These are phyloP conservation scores for Xylaria sp. DNA, from an alignment of 495 filamentous ascomycete genomes.

Conservation along the genomic window DNA sequence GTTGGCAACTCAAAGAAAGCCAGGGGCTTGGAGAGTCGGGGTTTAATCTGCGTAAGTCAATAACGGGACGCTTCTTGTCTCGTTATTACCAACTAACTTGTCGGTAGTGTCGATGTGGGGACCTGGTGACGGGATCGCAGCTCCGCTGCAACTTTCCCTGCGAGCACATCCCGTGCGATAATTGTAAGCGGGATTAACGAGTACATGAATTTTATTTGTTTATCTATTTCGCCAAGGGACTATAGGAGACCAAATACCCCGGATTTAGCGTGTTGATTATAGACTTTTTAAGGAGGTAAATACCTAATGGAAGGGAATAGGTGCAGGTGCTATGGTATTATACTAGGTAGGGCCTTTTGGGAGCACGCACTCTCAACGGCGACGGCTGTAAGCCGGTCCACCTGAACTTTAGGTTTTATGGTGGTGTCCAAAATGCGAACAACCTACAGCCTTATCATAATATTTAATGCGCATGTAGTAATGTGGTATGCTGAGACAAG, in stretches of 20 bases:
- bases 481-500: background rate
- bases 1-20: constrained; percentile 2
- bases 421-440: background rate
- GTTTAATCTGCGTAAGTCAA: constrained; percentile 17
- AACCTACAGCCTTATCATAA: background rate
- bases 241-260: constrained; percentile 13
- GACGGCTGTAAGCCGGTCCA: background rate
- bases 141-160: constrained; percentile 35
- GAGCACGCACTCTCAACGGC: background rate
- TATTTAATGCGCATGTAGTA: background rate
- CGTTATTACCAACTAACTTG: constrained; percentile 27
- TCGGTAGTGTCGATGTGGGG: constrained; percentile 33
- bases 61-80: background rate
- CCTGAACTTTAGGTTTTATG: background rate
- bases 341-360: background rate
- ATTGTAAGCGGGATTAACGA: constrained; percentile 26
- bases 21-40: background rate
- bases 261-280: constrained; percentile 13
- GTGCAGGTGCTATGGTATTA: background rate
- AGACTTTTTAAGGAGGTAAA: background rate
- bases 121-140: constrained; percentile 31
- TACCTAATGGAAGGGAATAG: background rate
- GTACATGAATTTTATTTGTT: background rate
- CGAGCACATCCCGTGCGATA: constrained; percentile 33
- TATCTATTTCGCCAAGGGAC: background rate